phyloP scores from a whole-genome alignment of 345 rosid species.

The Rhodamnia argentea region DNA sequence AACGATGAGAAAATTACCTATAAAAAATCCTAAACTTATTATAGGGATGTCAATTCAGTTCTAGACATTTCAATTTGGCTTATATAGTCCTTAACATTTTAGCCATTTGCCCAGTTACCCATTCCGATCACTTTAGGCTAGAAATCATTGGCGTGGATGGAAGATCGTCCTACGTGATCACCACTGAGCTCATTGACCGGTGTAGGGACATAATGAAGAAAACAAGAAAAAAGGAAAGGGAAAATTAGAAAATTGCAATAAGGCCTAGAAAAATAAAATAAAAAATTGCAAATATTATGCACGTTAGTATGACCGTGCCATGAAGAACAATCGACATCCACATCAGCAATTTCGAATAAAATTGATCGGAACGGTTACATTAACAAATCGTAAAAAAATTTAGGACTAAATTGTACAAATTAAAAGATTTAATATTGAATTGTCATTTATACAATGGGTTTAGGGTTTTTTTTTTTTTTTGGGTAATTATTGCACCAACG shows the following conservation, averaged over 20 bases:
- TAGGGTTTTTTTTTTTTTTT: neutral
- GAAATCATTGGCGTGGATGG: neutral
- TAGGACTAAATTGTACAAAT: neutral
- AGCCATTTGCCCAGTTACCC: neutral
- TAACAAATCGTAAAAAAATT: too few relatives aligned
- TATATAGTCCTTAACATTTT: neutral
- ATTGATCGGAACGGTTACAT: neutral
- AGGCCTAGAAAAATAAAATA: rapidly evolving
- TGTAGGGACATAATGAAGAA: neutral
- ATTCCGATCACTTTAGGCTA: rapidly evolving
- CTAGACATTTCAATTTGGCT: neutral
- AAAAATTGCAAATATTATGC: neutral
- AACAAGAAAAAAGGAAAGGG: neutral
- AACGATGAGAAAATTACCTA: neutral
- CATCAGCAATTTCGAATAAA: rapidly evolving
- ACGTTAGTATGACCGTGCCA: neutral
- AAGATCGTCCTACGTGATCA: neutral
- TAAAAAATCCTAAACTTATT: neutral
- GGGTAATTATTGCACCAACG: neutral
- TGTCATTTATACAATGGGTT: neutral
- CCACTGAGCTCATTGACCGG: rapidly evolving
- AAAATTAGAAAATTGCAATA: neutral
- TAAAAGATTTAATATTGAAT: neutral
- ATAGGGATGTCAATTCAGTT: rapidly evolving
- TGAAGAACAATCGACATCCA: rapidly evolving